Percentiles rank a stretch among this genome's conserved stretches.
Evolutionary conservation across 805 yeast genomes (phyloP).

Genomic region (Metschnikowia amazonensis): DNA sequence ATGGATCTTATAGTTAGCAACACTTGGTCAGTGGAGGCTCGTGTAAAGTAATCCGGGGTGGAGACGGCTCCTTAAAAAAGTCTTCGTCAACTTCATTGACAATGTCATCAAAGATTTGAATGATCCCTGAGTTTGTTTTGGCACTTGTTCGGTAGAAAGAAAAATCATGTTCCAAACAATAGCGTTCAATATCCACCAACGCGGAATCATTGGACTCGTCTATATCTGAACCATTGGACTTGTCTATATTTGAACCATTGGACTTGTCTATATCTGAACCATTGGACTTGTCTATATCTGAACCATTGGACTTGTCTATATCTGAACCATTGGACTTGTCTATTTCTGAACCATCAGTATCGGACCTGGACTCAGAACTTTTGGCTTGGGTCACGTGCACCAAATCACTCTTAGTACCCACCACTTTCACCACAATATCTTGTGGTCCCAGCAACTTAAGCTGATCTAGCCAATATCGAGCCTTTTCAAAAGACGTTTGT

Average conservation of each 20-base stretch:
- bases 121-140: slow-evolving; percentile 62
- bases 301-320: too few species aligned
- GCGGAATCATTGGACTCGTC: neutral
- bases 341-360: too few species aligned
- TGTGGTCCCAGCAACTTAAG: slow-evolving; percentile 32
- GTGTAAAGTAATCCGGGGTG: neutral
- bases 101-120: slow-evolving; percentile 30
- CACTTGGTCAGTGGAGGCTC: neutral
- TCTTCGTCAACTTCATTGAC: slow-evolving; percentile 30
- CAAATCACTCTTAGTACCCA: slow-evolving; percentile 84
- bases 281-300: too few species aligned
- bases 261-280: too few species aligned
- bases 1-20: too few species aligned
- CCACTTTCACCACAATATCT: slow-evolving; percentile 42
- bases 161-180: slow-evolving; percentile 18
- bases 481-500: slow-evolving; percentile 53
- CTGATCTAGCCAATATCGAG: slow-evolving; percentile 89
- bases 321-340: too few species aligned
- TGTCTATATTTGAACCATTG: too few species aligned
- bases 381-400: slow-evolving; percentile 17
- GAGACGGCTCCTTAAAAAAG: slow-evolving; percentile 22
- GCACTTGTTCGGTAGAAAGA: slow-evolving; percentile 55
- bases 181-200: slow-evolving; percentile 16
- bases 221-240: too few species aligned
- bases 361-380: too few species aligned